Evolutionary conservation across 257 asterid species (phyloP).

Genomic region (Solanum ossicruentum): DNA sequence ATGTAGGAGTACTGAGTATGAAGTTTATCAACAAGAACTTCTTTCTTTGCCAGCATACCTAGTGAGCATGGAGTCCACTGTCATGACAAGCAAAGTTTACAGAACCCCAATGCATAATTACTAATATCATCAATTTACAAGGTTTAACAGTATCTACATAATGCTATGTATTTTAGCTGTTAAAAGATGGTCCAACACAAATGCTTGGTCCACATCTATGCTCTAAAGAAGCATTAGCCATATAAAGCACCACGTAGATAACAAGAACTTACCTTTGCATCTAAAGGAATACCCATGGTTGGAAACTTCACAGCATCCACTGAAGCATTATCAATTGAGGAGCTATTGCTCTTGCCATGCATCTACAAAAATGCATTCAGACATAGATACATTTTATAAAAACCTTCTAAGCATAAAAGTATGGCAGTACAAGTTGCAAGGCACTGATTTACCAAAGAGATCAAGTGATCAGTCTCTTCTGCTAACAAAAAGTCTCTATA

Average conservation of each 20-base stretch:
- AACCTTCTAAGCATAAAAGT: neutral
- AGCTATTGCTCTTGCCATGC: constrained; percentile 11
- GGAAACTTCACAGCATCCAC: constrained; percentile 9
- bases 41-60: neutral
- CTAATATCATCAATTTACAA: neutral
- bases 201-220: neutral
- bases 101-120: neutral
- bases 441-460: constrained; percentile 36
- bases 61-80: neutral
- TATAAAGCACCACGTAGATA: neutral
- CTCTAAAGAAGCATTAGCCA: neutral
- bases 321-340: constrained; percentile 3
- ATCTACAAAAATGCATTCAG: constrained; percentile 14
- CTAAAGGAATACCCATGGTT: constrained; percentile 12
- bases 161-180: neutral
- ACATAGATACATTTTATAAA: neutral
- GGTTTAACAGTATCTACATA: neutral
- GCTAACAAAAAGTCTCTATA: constrained; percentile 55
- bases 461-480: constrained; percentile 71
- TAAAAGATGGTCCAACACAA: neutral
- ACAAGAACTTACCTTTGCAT: constrained; percentile 26
- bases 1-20: neutral
- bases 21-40: neutral
- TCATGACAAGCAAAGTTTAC: neutral
- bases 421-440: neutral